These are phyloP conservation scores for Aspergillus cavernicola DNA, from an alignment of 495 filamentous ascomycete genomes.

Conservation along the genomic window DNA sequence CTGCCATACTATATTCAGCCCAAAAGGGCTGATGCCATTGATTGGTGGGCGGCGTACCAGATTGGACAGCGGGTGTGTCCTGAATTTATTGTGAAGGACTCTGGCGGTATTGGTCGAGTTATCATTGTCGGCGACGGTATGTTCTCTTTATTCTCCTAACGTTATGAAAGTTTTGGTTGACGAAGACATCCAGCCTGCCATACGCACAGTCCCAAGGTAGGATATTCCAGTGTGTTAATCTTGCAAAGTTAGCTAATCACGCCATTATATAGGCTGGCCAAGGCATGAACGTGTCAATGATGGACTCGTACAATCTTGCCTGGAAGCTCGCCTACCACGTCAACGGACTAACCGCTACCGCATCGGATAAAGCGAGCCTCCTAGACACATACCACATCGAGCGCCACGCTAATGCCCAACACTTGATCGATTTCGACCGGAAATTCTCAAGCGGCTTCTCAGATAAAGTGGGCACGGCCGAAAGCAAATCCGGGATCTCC, in stretches of 20 bases:
- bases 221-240: neutral
- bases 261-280: slow-evolving; percentile 59
- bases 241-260: neutral
- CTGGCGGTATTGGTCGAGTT: too few species aligned
- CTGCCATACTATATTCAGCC: too few species aligned
- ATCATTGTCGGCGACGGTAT: too few species aligned
- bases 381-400: slow-evolving; percentile 67
- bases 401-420: slow-evolving; percentile 60
- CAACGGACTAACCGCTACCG: slow-evolving; percentile 46
- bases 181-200: slow-evolving; percentile 19
- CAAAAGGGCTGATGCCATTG: too few species aligned
- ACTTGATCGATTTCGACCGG: slow-evolving; percentile 69
- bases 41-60: too few species aligned
- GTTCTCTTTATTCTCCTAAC: too few species aligned
- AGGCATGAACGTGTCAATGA: slow-evolving; percentile 83
- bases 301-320: slow-evolving; percentile 74
- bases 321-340: slow-evolving; percentile 77
- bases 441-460: slow-evolving; percentile 48
- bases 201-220: slow-evolving; percentile 16
- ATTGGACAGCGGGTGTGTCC: too few species aligned
- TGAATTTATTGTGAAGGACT: too few species aligned
- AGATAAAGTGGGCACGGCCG: slow-evolving; percentile 33
- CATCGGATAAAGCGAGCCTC: slow-evolving; percentile 25
- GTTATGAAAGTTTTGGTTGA: too few species aligned
- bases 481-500: slow-evolving; percentile 29